A percentile compares a stretch with the other conserved stretches of the same genome.
These are phyloP conservation scores for Pythium sp. DNA, from an alignment of 352 stramenopile species.

Conservation along the genomic window DNA sequence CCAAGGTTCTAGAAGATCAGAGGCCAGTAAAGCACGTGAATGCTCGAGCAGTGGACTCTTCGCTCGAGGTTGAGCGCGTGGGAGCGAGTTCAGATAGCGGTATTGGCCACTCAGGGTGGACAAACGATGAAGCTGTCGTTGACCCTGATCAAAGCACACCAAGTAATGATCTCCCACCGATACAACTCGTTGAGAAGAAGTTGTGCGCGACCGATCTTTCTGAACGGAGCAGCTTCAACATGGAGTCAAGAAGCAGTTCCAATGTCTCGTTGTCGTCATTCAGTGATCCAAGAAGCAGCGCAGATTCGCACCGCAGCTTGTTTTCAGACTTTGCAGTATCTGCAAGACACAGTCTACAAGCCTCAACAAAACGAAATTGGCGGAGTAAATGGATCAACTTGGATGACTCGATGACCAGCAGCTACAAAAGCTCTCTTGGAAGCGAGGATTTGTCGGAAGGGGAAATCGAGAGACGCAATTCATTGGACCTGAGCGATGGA, in stretches of 20 bases:
- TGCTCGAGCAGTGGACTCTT: neutral
- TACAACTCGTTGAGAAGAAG: neutral
- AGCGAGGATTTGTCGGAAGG: conserved; percentile 47
- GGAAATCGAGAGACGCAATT: conserved; percentile 24
- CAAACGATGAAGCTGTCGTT: neutral
- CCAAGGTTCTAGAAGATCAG: too few species aligned
- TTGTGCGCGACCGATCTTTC: neutral
- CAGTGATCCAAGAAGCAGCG: neutral
- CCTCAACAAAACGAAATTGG: neutral
- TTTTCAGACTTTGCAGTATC: neutral
- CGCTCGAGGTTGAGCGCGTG: neutral
- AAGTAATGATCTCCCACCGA: too few species aligned
- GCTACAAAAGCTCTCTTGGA: conserved; percentile 23
- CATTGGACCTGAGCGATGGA: conserved; percentile 56
- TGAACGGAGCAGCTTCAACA: neutral
- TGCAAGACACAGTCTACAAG: neutral
- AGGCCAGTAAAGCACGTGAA: neutral
- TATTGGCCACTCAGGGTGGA: neutral
- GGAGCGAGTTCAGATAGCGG: neutral
- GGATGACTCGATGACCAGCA: conserved; percentile 8
- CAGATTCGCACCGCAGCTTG: conserved; percentile 1
- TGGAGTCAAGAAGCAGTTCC: neutral
- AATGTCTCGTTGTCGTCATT: neutral
- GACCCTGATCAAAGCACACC: neutral
- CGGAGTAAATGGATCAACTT: neutral